A percentile compares a stretch with the other conserved stretches of the same genome.
Evolutionary conservation across 2,329 filamentous ascomycete species (phyloP).

Genomic region (Zymoseptoria passerinii): DNA sequence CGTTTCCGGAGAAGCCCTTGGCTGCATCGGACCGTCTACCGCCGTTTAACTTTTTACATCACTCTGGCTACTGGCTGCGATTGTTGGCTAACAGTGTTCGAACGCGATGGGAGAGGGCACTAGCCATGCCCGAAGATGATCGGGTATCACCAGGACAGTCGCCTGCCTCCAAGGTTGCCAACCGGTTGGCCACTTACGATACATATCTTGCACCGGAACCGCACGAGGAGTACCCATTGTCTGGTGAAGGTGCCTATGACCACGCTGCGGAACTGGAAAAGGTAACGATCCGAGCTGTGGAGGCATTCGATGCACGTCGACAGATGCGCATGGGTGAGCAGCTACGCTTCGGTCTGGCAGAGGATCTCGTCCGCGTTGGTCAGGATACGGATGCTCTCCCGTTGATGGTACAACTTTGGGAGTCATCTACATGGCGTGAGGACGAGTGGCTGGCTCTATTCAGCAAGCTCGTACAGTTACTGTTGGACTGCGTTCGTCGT

Average conservation of each 20-base stretch:
- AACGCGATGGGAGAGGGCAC: slow-evolving; percentile 43
- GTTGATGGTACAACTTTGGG: slow-evolving; percentile 48
- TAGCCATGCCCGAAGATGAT: slow-evolving; percentile 53
- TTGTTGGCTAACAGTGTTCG: slow-evolving; percentile 46
- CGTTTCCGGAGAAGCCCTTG: slow-evolving; percentile 44
- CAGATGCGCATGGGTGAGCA: slow-evolving; percentile 49
- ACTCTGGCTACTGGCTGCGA: slow-evolving; percentile 55
- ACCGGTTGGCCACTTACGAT: slow-evolving; percentile 48
- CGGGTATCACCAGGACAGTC: slow-evolving; percentile 47
- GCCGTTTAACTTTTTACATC: slow-evolving; percentile 53
- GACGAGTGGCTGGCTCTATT: slow-evolving; percentile 54
- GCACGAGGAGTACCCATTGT: slow-evolving; percentile 44
- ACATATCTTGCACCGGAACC: slow-evolving; percentile 53
- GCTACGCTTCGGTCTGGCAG: slow-evolving; percentile 47
- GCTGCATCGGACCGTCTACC: slow-evolving; percentile 42
- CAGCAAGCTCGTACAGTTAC: slow-evolving; percentile 44
- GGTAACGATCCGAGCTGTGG: slow-evolving; percentile 40
- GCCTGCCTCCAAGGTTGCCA: slow-evolving; percentile 47
- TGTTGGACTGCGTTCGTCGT: slow-evolving; percentile 45
- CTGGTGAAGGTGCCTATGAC: slow-evolving; percentile 40
- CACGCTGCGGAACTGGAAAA: slow-evolving; percentile 44
- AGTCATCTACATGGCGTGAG: slow-evolving; percentile 48
- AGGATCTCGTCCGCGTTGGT: slow-evolving; percentile 44
- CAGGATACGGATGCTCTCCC: slow-evolving; percentile 45
- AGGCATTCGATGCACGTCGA: slow-evolving; percentile 44